Evolutionary conservation across 192 early-diverging fungal genomes (phyloP).

Genomic region (Entomortierella parvispora): DNA sequence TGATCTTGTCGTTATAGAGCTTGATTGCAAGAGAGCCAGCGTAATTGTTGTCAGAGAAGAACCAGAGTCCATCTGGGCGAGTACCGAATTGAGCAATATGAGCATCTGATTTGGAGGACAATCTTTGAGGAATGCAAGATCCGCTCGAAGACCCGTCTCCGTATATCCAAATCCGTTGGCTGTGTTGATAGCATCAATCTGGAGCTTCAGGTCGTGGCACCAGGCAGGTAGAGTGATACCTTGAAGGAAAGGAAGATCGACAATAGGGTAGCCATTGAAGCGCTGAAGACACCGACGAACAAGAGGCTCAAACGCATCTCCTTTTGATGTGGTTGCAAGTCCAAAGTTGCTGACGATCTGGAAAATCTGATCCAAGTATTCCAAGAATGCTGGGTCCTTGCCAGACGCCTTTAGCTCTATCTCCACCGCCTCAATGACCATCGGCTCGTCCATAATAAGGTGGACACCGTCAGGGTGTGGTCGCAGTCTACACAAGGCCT

Average conservation of each 20-base stretch:
- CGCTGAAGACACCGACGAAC: slow-evolving; percentile 28
- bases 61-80: slow-evolving; percentile 28
- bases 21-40: slow-evolving; percentile 36
- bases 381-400: slow-evolving; percentile 10
- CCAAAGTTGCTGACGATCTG: slow-evolving; percentile 14
- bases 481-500: slow-evolving; percentile 14
- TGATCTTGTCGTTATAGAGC: not conserved
- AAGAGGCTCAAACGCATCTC: slow-evolving; percentile 22
- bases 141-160: not conserved
- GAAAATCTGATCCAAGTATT: slow-evolving; percentile 25
- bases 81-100: slow-evolving; percentile 8
- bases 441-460: slow-evolving; percentile 23
- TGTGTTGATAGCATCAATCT: slow-evolving; percentile 34
- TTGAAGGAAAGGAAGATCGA: slow-evolving; percentile 38
- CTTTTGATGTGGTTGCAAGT: slow-evolving; percentile 19
- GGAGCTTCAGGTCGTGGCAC: slow-evolving; percentile 27
- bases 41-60: slow-evolving; percentile 17
- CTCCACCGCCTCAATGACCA: slow-evolving; percentile 33
- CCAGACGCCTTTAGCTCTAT: slow-evolving; percentile 3
- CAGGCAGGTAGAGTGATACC: slow-evolving; percentile 13
- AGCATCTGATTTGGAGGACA: slow-evolving; percentile 26
- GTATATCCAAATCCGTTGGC: slow-evolving; percentile 22
- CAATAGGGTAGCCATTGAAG: slow-evolving; percentile 23
- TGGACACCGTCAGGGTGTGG: slow-evolving; percentile 9
- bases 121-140: slow-evolving; percentile 24